Evolutionary conservation across 768 basidiomycete species (phyloP).

Genomic region (Mycena galericulata): DNA sequence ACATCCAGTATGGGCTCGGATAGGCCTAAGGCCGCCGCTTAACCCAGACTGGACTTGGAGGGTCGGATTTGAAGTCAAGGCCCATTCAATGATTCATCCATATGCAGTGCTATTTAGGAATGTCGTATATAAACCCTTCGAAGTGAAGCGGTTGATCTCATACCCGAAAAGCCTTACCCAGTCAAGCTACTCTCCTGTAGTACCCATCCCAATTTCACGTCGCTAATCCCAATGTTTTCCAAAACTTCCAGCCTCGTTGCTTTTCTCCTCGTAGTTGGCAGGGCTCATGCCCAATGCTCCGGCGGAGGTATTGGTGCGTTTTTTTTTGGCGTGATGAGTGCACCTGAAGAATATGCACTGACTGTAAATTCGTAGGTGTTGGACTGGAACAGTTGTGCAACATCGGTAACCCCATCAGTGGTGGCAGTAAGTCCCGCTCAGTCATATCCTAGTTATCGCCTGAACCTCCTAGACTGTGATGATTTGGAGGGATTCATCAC

Average conservation of each 20-base stretch:
- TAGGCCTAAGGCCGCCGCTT: too few relatives aligned
- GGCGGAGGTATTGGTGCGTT: background rate
- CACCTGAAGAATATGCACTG: background rate
- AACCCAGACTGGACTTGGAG: too few relatives aligned
- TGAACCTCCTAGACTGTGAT: background rate
- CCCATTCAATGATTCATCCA: too few relatives aligned
- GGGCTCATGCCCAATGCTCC: background rate
- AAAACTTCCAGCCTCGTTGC: background rate
- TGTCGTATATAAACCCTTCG: too few relatives aligned
- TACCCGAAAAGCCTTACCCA: too few relatives aligned
- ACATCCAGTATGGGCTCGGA: too few relatives aligned
- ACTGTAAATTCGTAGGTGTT: background rate
- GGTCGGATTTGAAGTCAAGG: too few relatives aligned
- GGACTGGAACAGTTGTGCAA: background rate
- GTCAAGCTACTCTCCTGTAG: too few relatives aligned
- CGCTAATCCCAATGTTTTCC: background rate
- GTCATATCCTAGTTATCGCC: background rate
- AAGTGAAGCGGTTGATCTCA: too few relatives aligned
- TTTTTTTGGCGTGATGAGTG: background rate
- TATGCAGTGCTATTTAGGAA: too few relatives aligned
- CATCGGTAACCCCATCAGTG: background rate
- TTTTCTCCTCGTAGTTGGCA: background rate
- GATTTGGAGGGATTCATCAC: background rate
- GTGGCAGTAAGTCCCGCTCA: background rate
- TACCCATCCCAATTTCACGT: background rate